These are phyloP conservation scores for Syncephalis plumigaleata DNA, from an alignment of 371 early-diverging fungal genomes.

Conservation along the genomic window DNA sequence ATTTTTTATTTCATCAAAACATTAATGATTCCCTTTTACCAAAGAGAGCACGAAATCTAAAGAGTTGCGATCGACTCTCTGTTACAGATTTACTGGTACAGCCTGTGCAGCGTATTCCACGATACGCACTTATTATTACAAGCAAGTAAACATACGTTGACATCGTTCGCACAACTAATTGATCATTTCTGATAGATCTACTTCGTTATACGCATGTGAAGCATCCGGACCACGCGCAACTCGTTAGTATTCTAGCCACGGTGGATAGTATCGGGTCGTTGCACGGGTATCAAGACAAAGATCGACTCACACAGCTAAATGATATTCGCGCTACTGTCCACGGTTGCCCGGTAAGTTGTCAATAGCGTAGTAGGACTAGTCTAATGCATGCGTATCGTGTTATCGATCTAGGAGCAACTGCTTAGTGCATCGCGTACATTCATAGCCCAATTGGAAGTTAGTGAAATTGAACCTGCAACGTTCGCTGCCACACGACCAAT, in stretches of 20 bases:
- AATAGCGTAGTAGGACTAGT: no score
- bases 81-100: constrained; percentile 23
- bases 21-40: background rate
- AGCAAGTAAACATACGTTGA: background rate
- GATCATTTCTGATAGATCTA: background rate
- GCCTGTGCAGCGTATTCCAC: constrained; percentile 30
- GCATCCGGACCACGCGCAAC: constrained; percentile 2
- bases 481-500: no score
- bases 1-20: no score
- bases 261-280: constrained; percentile 1
- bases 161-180: background rate
- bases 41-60: constrained; percentile 12
- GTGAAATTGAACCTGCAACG: no score
- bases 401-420: no score
- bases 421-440: no score
- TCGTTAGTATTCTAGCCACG: background rate
- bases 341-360: no score
- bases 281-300: no score
- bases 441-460: no score
- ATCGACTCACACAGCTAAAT: no score
- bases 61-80: constrained; percentile 19
- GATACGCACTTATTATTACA: constrained; percentile 22
- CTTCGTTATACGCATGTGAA: constrained; percentile 3
- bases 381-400: no score
- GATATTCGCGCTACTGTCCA: no score